These are phyloP conservation scores for Lactifluus rugatus DNA, from an alignment of 768 basidiomycete species.

Conservation along the genomic window DNA sequence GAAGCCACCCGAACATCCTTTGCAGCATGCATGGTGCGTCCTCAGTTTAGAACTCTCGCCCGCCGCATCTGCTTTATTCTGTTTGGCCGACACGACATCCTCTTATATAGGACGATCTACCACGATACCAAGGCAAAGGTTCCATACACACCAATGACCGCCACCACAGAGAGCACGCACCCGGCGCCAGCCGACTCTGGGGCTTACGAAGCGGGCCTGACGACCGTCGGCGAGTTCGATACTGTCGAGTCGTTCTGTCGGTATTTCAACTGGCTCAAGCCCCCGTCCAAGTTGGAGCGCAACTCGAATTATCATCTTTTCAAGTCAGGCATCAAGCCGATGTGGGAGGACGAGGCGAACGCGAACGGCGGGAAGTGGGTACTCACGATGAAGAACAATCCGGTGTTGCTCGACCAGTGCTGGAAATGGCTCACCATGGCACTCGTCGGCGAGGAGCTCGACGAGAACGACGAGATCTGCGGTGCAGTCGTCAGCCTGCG, in stretches of 20 bases:
- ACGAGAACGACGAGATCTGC: conserved; percentile 69
- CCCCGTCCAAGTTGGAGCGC: conserved; percentile 77
- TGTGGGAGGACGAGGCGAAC: conserved; percentile 96
- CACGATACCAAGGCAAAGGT: conserved; percentile 78
- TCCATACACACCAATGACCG: conserved; percentile 46
- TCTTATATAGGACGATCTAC: conserved; percentile 64
- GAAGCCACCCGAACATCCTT: conserved; percentile 67
- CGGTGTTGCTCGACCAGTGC: conserved; percentile 68
- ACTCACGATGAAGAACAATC: conserved; percentile 81
- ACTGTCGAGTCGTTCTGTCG: conserved; percentile 88
- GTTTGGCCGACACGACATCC: not conserved
- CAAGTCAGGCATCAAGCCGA: conserved; percentile 88
- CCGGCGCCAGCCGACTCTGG: conserved; percentile 47
- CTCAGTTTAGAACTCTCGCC: not conserved
- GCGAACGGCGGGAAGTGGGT: conserved; percentile 94
- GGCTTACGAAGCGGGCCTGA: conserved; percentile 79
- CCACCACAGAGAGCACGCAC: conserved; percentile 20
- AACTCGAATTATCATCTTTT: conserved; percentile 95
- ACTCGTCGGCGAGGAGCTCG: conserved; percentile 66
- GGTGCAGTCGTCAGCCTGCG: conserved; percentile 82
- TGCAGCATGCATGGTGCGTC: conserved; percentile 73
- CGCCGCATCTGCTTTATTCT: not conserved
- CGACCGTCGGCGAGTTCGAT: conserved; percentile 80
- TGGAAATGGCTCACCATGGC: conserved; percentile 92
- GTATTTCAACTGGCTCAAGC: conserved; percentile 91